Base-by-base conservation (phyloP, 331 rosid genomes). In the Quercus phellos region DNA sequence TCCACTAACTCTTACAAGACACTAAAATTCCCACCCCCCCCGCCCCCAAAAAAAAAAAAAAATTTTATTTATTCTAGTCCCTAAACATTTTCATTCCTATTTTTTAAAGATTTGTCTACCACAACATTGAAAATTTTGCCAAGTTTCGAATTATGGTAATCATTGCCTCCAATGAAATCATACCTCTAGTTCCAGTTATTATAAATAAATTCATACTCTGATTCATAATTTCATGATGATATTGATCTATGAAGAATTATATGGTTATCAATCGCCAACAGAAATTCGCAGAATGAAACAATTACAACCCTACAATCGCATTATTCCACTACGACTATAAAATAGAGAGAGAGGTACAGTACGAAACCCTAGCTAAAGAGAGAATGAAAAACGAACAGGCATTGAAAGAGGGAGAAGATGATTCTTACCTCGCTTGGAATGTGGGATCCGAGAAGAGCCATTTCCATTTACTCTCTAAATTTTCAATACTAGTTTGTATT, bases 371-470 rank as follows among this genome's bases (percentile, higher is more conserved):
- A 81, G 32, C 55, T 7, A 77, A 76, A 73, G 59, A 24, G 24
- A 17, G 26, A 0, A 46, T 5, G 16, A 46, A 46, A 46, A 19
- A 55, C 32, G 30, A 67, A 27, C 1, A 9, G n/a, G 18, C 69
- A 29, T 51, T 6, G 12, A n/a, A 72, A 22, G 3, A 71, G 2
- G 71, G 14, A 68, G 63, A 46, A 72, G 42, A 81, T 51, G 27
- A 56, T 7, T 21, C 72, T 26, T 27, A 91, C 94, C 88, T 86
- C 96, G 85, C 83, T 72, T 34, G 92, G 19, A 7, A 91, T 16
- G 83, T 78, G 80, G 82, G 96, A 88, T 78, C 90, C 96, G 51
- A 91, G 85, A 34, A 91, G 81, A 75, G 88, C 89, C 96, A 91
- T 91, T 59, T 27, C 82, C 32, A 7, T 17, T 10, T 13, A 59